Base-by-base conservation (phyloP, 495 filamentous ascomycete species). In the Pseudoneurospora amorphoporcata region DNA sequence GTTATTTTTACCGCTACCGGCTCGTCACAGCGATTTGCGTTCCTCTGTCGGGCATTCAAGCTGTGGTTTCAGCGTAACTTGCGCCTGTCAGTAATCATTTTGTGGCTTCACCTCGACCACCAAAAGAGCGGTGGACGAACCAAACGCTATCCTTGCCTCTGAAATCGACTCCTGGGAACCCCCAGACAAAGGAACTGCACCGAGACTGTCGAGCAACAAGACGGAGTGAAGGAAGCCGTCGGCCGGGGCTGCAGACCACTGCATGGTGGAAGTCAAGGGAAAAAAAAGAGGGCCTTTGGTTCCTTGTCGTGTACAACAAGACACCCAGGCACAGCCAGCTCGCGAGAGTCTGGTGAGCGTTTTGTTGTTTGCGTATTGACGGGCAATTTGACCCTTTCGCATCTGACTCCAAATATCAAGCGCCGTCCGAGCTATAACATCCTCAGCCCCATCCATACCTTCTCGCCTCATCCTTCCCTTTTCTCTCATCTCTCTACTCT, bases 91-190 rank as follows among this genome's bases (percentile, higher is more conserved):
- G 65, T 80, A 82, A 74, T 85, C 83, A 86, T 72, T 80, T 83
- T 73, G 77, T 75, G 75, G 73, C 77, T 77, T 70, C 71, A 79
- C 80, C 79, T 83, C 80, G 80, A 80, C 73, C 75, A 69, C 70
- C 73, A 71, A 85, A 84, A 82, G 76, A 81, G 83, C 83, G 83
- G 83, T 85, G 82, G 83, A 69, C 75, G 69, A 70, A 68, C 75
- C 81, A 84, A 86, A 84, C 82, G 78, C 65, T 68, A 75, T 75
- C 70, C 74, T 79, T 80, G 79, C 41, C 79, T 77, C 73, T 78
- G 79, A 79, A 77, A 78, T 80, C 83, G 82, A 84, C 79, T 85
- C 79, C 82, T 77, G 81, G 79, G 76, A 73, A 77, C 53, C 53
- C 75, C 69, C 74, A 71, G 77, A 84, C 83, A 85, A 84, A 83